Conservation (phyloP, 2,329 filamentous ascomycete species). For the Aspergillus pseudotamarii region DNA sequence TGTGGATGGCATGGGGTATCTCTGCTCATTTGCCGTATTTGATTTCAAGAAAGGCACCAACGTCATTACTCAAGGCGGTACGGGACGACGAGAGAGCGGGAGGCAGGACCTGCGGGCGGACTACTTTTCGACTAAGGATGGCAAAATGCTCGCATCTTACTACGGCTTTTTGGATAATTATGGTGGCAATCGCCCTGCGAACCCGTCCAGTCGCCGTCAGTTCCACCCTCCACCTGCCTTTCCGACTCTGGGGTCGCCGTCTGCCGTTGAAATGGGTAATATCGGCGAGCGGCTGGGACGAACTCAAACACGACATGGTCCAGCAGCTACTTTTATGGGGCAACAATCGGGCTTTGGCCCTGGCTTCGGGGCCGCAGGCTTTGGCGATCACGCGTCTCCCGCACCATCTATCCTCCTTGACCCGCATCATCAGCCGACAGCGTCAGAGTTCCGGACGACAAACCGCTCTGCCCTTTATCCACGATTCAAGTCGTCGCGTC, state of each 20-base stretch:
- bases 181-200: conserved; percentile 69
- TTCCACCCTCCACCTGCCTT: conserved; percentile 78
- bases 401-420: conserved; percentile 50
- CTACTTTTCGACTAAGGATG: conserved; percentile 92
- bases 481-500: conserved; percentile 35
- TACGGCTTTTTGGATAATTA: conserved; percentile 96
- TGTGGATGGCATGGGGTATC: conserved; percentile 91
- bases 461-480: conserved; percentile 28
- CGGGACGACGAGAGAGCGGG: conserved; percentile 32
- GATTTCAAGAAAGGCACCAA: conserved; percentile 85
- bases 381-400: conserved; percentile 39
- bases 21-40: conserved; percentile 97
- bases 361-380: conserved; percentile 27
- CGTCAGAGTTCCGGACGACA: conserved; percentile 38
- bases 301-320: not conserved
- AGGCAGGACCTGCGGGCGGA: conserved; percentile 76
- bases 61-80: conserved; percentile 49
- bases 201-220: conserved; percentile 48
- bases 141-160: conserved; percentile 97
- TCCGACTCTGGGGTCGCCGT: conserved; percentile 68
- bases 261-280: conserved; percentile 49
- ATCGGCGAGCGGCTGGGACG: conserved; percentile 38
- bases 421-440: conserved; percentile 49
- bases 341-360: conserved; percentile 32
- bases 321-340: not conserved